phyloP scores from a whole-genome alignment of 1,284 basidiomycete genomes.

The Pyrrhoderma lamaoense region DNA sequence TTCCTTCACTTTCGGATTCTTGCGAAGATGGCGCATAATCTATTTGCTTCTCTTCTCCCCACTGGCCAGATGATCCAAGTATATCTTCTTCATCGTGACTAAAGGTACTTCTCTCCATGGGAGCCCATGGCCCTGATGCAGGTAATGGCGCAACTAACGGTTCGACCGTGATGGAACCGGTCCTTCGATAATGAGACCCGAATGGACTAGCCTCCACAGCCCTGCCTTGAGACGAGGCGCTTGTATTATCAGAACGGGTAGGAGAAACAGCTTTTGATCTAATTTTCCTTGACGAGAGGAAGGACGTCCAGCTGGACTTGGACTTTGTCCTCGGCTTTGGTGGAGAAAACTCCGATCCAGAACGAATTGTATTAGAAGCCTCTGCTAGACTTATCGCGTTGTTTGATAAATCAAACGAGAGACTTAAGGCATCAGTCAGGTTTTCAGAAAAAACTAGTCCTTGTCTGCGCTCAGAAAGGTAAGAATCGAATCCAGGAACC shows the following conservation, averaged over 20 bases:
- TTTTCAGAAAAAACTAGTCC: constrained; percentile 92
- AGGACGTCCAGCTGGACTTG: constrained; percentile 66
- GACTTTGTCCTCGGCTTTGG: constrained; percentile 42
- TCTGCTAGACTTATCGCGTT: constrained; percentile 30
- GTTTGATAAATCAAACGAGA: constrained; percentile 55
- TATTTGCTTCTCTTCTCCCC: constrained; percentile 38
- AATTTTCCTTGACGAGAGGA: constrained; percentile 65
- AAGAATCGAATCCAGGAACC: constrained; percentile 78
- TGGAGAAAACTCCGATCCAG: constrained; percentile 24
- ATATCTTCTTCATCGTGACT: constrained; percentile 58
- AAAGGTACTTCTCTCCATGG: constrained; percentile 43
- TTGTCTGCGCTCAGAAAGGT: constrained; percentile 78
- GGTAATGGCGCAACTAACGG: constrained; percentile 59
- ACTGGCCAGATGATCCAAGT: constrained; percentile 45
- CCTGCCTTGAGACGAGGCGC: constrained; percentile 34
- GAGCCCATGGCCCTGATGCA: constrained; percentile 53
- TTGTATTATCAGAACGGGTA: constrained; percentile 35
- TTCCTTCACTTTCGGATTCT: constrained; percentile 29
- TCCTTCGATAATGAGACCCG: constrained; percentile 77
- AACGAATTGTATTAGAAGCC: constrained; percentile 19
- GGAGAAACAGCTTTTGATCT: constrained; percentile 19
- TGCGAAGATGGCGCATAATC: constrained; percentile 23
- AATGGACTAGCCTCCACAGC: constrained; percentile 71
- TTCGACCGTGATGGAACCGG: constrained; percentile 66
- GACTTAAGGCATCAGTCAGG: constrained; percentile 79